Evolutionary conservation across 495 filamentous ascomycete genomes (phyloP).

Genomic region (Penicillium riverlandense): DNA sequence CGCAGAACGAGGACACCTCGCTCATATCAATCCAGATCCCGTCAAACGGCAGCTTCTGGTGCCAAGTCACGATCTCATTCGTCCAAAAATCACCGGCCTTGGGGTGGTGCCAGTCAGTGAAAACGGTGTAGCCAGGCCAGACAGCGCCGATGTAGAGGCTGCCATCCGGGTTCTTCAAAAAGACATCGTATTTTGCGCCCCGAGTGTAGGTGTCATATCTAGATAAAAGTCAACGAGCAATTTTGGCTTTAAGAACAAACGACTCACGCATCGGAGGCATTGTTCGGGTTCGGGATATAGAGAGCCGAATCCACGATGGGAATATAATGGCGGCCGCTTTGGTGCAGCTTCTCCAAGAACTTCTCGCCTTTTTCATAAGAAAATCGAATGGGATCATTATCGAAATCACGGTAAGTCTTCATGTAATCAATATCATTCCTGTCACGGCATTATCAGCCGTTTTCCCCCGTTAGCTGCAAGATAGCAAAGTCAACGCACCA

Average conservation of each 20-base stretch:
- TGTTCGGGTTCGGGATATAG: slow-evolving; percentile 67
- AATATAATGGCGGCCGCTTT: slow-evolving; percentile 63
- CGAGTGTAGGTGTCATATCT: slow-evolving; percentile 60
- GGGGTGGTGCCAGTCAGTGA: slow-evolving; percentile 53
- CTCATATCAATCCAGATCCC: slow-evolving; percentile 63
- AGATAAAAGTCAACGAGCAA: not conserved
- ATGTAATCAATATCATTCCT: slow-evolving; percentile 56
- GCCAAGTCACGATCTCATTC: slow-evolving; percentile 55
- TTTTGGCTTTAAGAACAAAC: not conserved
- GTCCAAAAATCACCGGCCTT: slow-evolving; percentile 65
- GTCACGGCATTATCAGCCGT: not conserved
- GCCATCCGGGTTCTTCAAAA: slow-evolving; percentile 57
- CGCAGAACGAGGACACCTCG: slow-evolving; percentile 73
- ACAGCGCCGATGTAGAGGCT: slow-evolving; percentile 57
- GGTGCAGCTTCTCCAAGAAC: slow-evolving; percentile 60
- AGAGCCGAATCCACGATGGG: slow-evolving; percentile 80
- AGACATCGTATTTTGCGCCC: slow-evolving; percentile 54
- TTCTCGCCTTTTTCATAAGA: slow-evolving; percentile 41
- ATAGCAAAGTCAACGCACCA: slow-evolving; percentile 30
- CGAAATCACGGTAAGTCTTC: slow-evolving; percentile 52
- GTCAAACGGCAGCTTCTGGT: slow-evolving; percentile 49
- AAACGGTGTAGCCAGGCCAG: slow-evolving; percentile 64
- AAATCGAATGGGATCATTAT: slow-evolving; percentile 45
- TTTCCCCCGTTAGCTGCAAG: too few species aligned
- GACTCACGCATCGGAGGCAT: slow-evolving; percentile 57